Percentiles rank a stretch among this genome's conserved stretches.
These are phyloP conservation scores for Exserohilum turcica DNA, from an alignment of 2,329 filamentous ascomycete species.

Conservation along the genomic window DNA sequence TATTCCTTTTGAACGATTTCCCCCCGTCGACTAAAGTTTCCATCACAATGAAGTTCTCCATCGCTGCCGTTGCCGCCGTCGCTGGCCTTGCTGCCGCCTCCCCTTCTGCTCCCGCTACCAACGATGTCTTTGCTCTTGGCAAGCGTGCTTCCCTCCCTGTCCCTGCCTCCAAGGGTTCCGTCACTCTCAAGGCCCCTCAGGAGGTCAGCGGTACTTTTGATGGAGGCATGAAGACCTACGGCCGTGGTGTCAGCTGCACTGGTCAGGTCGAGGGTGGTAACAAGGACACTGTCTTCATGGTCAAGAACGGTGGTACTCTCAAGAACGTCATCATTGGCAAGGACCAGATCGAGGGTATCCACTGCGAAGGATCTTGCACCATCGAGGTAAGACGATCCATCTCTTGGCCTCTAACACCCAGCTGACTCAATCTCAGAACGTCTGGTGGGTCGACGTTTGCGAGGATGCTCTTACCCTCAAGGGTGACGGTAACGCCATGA, in stretches of 20 bases:
- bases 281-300: slow-evolving; percentile 58
- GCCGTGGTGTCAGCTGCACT: slow-evolving; percentile 46
- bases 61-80: slow-evolving; percentile 32
- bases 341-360: slow-evolving; percentile 50
- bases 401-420: background rate
- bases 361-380: slow-evolving; percentile 52
- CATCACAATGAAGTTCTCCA: slow-evolving; percentile 43
- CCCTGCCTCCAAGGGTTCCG: slow-evolving; percentile 40
- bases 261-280: slow-evolving; percentile 53
- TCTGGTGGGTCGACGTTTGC: slow-evolving; percentile 51
- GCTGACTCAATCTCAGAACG: slow-evolving; percentile 48
- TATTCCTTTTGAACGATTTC: slow-evolving; percentile 22
- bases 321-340: slow-evolving; percentile 62
- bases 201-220: slow-evolving; percentile 36
- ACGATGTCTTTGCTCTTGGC: slow-evolving; percentile 31
- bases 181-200: slow-evolving; percentile 34
- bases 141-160: slow-evolving; percentile 41
- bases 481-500: slow-evolving; percentile 44
- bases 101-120: slow-evolving; percentile 30
- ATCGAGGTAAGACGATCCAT: slow-evolving; percentile 33
- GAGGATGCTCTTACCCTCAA: slow-evolving; percentile 49
- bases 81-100: slow-evolving; percentile 37
- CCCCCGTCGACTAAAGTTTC: slow-evolving; percentile 13
- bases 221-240: slow-evolving; percentile 44
- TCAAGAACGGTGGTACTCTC: slow-evolving; percentile 58